Evolutionary conservation across 169 alveolate species (phyloP), one percentile per base, ranked within the genome.

Genomic region (Eimeria maxima): DNA sequence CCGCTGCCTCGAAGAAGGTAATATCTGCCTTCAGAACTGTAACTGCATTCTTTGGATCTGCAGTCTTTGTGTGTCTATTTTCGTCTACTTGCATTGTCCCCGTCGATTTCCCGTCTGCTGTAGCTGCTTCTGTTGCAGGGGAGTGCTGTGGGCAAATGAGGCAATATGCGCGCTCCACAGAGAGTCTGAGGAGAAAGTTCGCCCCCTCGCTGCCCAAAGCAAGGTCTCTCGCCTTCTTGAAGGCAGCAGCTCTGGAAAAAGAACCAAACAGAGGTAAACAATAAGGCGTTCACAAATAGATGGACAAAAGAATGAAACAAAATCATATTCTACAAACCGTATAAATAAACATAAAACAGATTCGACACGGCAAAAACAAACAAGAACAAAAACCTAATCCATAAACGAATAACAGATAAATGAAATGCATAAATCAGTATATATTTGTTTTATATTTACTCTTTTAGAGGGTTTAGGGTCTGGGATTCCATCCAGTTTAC

Each of bases 201-300:
- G 93, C 50, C 63, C 93, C 93, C 60, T 42, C 76, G n/a, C 47
- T 33, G 53, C 80, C 81, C 45, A 86, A 27, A 4, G 63, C 33
- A 20, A 22, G 18, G 81, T 86, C 93, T 20, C 93, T 29, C 18
- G 93, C 93, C 69, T 86, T 86, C 63, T 63, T 86, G 60, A 86
- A 86, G 11, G 93, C 93, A 1, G 63, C 76, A 7, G 81, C 93
- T 22, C 93, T 86, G n/a, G 80, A 24, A 8, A 1, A 8, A 18
- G 47, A 86, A n/a, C 80, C 42, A 55, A 60, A 38, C 67, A 86
- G 3, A 63, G n/a, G n/a, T 24, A 57, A 18, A 16, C 67, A 57
- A 57, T 57, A n/a, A 65, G 1, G 3, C 5, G 27, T 2, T 24
- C 1, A 63, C 44, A n/a, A n/a, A 24, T n/a, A 65, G 27, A 65